phyloP scores from a whole-genome alignment of 345 rosid species.

The Eucalyptus camaldulensis region DNA sequence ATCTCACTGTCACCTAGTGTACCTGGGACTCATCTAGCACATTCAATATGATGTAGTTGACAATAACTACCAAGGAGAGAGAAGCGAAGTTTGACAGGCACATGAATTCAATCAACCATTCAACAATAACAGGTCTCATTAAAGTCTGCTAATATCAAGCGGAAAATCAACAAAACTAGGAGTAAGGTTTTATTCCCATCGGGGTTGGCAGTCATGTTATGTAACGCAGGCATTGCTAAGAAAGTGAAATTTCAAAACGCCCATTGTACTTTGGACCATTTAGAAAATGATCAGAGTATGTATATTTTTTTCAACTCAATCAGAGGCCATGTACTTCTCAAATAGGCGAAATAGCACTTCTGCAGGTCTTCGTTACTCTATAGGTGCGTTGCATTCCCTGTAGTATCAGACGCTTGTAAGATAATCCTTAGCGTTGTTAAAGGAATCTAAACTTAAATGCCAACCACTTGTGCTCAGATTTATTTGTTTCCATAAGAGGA shows the following conservation, averaged over 20 bases:
- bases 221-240: no score
- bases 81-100: neutral
- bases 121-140: neutral
- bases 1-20: no score
- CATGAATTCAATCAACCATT: neutral
- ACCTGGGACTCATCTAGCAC: neutral
- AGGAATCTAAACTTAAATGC: neutral
- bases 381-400: neutral
- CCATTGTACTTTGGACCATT: no score
- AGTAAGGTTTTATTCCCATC: no score
- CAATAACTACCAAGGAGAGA: neutral
- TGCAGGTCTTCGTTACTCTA: neutral
- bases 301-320: no score
- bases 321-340: no score
- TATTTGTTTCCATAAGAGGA: neutral
- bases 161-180: no score
- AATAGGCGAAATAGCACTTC: neutral
- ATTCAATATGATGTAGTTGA: neutral
- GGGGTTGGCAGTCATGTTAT: no score
- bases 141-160: no score
- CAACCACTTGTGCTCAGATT: neutral
- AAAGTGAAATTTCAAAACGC: no score
- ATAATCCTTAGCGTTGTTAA: neutral
- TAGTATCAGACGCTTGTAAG: neutral
- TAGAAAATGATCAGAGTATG: no score